These are phyloP conservation scores for Aspergillus biplanus DNA, from an alignment of 495 filamentous ascomycete genomes.

Conservation along the genomic window DNA sequence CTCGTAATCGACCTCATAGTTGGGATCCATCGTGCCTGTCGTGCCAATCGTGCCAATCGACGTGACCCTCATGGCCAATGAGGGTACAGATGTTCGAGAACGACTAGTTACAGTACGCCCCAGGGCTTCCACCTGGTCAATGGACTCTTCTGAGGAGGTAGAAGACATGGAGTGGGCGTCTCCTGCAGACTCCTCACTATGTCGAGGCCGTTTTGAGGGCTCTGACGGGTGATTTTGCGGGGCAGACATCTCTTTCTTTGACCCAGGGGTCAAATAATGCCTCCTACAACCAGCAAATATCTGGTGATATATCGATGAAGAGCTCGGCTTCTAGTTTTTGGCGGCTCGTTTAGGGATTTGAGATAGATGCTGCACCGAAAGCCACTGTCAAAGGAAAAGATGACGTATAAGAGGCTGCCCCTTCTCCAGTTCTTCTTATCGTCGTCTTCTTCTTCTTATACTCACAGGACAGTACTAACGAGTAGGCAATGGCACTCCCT, in stretches of 20 bases:
- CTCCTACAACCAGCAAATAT: background rate
- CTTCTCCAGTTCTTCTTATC: too few relatives aligned
- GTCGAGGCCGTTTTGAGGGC: constrained; percentile 31
- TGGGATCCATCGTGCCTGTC: constrained; percentile 61
- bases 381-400: too few relatives aligned
- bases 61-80: constrained; percentile 45
- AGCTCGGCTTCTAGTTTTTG: constrained; percentile 1
- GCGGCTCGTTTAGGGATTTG: background rate
- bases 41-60: constrained; percentile 63
- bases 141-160: constrained; percentile 37
- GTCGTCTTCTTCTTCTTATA: too few relatives aligned
- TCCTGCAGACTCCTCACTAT: constrained; percentile 24
- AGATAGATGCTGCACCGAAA: background rate
- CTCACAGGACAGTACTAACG: too few relatives aligned
- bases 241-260: constrained; percentile 24
- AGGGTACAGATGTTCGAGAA: constrained; percentile 30
- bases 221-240: constrained; percentile 23
- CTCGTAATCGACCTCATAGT: constrained; percentile 77
- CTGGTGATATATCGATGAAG: background rate
- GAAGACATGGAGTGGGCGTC: constrained; percentile 35
- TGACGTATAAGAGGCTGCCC: too few relatives aligned
- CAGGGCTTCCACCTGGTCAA: constrained; percentile 34
- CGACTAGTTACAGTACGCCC: constrained; percentile 33
- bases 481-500: too few relatives aligned
- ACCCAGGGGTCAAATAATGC: background rate